Conservation (phyloP, 352 stramenopile species). For the Pythium folliculosum region DNA sequence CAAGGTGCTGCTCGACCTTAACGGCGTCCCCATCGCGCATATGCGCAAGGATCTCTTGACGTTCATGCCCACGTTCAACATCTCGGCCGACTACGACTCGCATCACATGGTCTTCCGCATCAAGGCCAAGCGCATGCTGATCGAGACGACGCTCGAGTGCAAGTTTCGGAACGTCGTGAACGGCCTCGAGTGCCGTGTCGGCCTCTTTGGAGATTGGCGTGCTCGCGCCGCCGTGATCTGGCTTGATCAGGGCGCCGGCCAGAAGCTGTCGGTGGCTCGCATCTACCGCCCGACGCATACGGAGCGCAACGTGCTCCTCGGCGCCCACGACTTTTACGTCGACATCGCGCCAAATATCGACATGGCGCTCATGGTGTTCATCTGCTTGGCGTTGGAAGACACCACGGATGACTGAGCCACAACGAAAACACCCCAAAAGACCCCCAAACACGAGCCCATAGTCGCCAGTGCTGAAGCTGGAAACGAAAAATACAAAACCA, state of each 20-base stretch:
- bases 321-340: constrained; percentile 26
- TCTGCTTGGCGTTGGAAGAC: constrained; percentile 27
- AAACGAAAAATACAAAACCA: background rate
- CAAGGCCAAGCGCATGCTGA: constrained; percentile 20
- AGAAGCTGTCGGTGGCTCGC: constrained; percentile 17
- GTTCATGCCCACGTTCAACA: constrained; percentile 24
- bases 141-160: constrained; percentile 18
- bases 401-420: constrained; percentile 9
- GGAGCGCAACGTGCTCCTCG: constrained; percentile 15
- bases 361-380: constrained; percentile 23
- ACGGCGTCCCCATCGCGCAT: constrained; percentile 13
- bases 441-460: no score
- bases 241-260: constrained; percentile 8
- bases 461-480: no score
- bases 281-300: constrained; percentile 24
- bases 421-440: background rate
- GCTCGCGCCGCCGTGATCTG: constrained; percentile 24
- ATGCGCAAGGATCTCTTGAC: constrained; percentile 25
- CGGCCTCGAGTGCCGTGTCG: constrained; percentile 12
- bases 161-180: constrained; percentile 21
- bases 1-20: constrained; percentile 27
- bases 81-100: constrained; percentile 14
- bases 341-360: constrained; percentile 32
- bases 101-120: constrained; percentile 16
- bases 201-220: constrained; percentile 27